Base-by-base conservation (phyloP, 257 asterid genomes). In the Solanum pinnatisectum region DNA sequence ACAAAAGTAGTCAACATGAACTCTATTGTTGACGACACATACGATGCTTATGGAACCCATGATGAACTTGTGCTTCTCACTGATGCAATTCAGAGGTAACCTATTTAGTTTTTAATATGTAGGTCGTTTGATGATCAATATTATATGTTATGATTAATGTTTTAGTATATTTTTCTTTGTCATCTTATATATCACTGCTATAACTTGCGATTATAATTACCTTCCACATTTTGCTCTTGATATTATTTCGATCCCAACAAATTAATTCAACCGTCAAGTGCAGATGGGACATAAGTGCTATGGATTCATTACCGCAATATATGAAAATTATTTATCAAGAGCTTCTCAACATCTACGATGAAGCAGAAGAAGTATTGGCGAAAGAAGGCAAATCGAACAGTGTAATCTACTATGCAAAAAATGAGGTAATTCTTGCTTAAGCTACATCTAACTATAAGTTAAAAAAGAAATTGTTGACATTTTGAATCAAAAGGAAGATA, bases 1-100 rank as follows among this genome's bases (percentile, higher is more conserved):
- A 49, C 92, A 67, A 90, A 92, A 87, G 33, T 87, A 7, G 7
- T 86, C 20, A 18, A n/a, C 23, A 12, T 91, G 39, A 2, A 52
- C 44, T 85, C 90, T 10, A 37, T 88, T 7, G 12, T 33, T 72
- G 83, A 74, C 22, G 52, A 74, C 52, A 74, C 52, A 1, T 74
- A 9, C 13, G 83, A 74, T 37, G 83, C 52, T 37, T 74, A 74
- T 22, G 83, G 18, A 74, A 20, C 30, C 2, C 8, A 36, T 10
- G 83, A 74, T 5, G 52, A 74, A 74, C 83, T 74, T 37, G 20
- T 36, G 27, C 44, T 8, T 33, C 13, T 72, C 44, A 72, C 81
- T 35, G 10, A 72, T 72, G 81, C 81, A 5, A 72, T 72, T 20
- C 9, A 72, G 25, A 72, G 81, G 81, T 72, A 18, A 1, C 16